Base-by-base conservation (phyloP, 2,329 filamentous ascomycete genomes). In the Curvularia hawaiiensis region DNA sequence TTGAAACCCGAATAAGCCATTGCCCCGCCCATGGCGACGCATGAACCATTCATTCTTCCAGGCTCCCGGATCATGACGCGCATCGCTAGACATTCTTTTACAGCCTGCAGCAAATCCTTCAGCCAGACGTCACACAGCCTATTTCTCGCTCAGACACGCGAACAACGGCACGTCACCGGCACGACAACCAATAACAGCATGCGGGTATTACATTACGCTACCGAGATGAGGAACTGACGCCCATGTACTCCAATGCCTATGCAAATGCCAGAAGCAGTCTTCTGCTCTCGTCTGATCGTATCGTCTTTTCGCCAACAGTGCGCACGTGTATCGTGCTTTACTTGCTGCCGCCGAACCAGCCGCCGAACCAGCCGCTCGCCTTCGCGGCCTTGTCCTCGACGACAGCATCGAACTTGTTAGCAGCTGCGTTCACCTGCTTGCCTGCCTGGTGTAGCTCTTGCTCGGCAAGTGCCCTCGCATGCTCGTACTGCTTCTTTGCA, bases 401-500 rank as follows among this genome's bases (percentile, higher is more conserved):
- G 65, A 87, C 92, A 70, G 87, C 85, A 79, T 97, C 93, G 69
- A 93, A 88, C 76, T 89, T 86, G 78, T 97, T 89, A 50, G 95
- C 79, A 10, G 81, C 80, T 45, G 73, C 72, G 65, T 83, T 80
- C 63, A 85, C 61, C 54, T 83, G 78, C 58, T 75, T 78, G 60
- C 79, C 78, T 2, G 83, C 86, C 52, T 60, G 53, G 43, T 59
- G 62, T 26, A 64, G 61, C 53, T 66, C 62, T 54, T 56, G 57
- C 55, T 67, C 64, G 71, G 92, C 90, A 74, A 88, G 86, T 18
- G 40, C 60, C 68, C 89, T 77, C 31, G 88, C 79, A 59, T 88
- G 83, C 40, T 87, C 84, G 65, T 89, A 71, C 72, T 81, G 82
- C 64, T 82, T 83, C 76, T 88, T 87, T 61, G 88, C 83, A 67